Percentiles rank a stretch among this genome's conserved stretches.
phyloP scores from a whole-genome alignment of 2,329 filamentous ascomycete genomes.

The Rhynchosporium secalis region DNA sequence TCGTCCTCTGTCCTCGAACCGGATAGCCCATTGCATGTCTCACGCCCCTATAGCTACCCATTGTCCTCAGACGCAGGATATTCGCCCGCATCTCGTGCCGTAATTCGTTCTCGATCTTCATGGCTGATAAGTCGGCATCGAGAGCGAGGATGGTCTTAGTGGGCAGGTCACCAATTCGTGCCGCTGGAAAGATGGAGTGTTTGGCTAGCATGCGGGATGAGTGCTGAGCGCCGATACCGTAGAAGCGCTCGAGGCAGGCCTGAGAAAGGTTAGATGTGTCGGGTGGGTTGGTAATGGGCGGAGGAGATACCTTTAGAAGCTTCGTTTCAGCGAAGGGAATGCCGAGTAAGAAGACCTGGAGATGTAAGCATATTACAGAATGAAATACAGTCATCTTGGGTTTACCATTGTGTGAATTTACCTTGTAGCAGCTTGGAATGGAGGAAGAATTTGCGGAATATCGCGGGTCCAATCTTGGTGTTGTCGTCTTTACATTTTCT shows the following conservation, averaged over 20 bases:
- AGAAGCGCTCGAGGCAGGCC: slow-evolving; percentile 82
- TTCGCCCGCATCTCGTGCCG: slow-evolving; percentile 77
- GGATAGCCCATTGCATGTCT: slow-evolving; percentile 92
- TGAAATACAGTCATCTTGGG: background rate
- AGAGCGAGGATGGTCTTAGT: slow-evolving; percentile 78
- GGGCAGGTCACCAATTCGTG: slow-evolving; percentile 72
- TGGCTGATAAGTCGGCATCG: slow-evolving; percentile 79
- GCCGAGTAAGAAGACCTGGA: slow-evolving; percentile 74
- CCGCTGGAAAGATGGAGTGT: slow-evolving; percentile 81
- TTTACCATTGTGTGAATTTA: slow-evolving; percentile 33
- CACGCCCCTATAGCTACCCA: slow-evolving; percentile 84
- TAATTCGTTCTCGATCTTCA: slow-evolving; percentile 93
- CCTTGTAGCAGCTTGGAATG: slow-evolving; percentile 12
- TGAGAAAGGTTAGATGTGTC: slow-evolving; percentile 33
- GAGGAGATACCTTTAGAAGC: slow-evolving; percentile 71
- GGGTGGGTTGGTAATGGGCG: slow-evolving; percentile 1
- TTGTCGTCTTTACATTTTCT: slow-evolving; percentile 21
- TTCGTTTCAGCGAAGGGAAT: slow-evolving; percentile 81
- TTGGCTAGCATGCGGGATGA: slow-evolving; percentile 81
- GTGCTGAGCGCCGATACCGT: slow-evolving; percentile 72
- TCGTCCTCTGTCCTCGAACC: slow-evolving; percentile 85
- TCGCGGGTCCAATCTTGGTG: slow-evolving; percentile 4
- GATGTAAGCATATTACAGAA: slow-evolving; percentile 16
- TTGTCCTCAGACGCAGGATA: slow-evolving; percentile 82
- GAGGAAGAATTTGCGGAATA: background rate